phyloP scores from a whole-genome alignment of 257 asterid genomes.

The Solanum tarijense region DNA sequence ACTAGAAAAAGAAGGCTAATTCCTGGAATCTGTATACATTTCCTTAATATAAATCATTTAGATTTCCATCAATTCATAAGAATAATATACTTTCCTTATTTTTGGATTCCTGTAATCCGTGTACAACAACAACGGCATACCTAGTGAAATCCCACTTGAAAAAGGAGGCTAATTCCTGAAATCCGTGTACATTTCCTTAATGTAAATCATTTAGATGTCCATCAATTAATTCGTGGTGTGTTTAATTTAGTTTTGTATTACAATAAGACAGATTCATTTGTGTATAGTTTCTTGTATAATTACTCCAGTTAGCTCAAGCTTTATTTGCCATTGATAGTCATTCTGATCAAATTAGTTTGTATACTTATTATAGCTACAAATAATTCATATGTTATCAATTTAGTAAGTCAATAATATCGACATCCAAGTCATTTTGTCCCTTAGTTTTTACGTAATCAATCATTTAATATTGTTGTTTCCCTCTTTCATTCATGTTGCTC shows the following conservation, averaged over 20 bases:
- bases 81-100: neutral
- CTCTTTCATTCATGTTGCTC: neutral
- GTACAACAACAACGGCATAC: neutral
- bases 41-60: neutral
- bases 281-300: neutral
- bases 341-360: neutral
- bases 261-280: neutral
- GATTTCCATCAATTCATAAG: neutral
- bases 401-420: neutral
- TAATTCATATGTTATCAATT: neutral
- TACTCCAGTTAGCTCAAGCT: neutral
- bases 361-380: neutral
- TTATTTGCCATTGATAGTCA: neutral
- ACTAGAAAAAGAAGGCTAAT: neutral
- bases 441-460: neutral
- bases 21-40: neutral
- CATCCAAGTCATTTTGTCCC: neutral
- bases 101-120: neutral
- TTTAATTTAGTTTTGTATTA: neutral
- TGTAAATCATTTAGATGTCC: neutral
- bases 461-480: neutral
- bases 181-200: neutral
- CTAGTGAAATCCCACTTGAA: neutral
- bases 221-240: neutral
- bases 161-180: neutral